Evolutionary conservation across 2,329 filamentous ascomycete genomes (phyloP), one percentile per base, ranked within the genome.

Genomic region (Aspergillus niger): DNA sequence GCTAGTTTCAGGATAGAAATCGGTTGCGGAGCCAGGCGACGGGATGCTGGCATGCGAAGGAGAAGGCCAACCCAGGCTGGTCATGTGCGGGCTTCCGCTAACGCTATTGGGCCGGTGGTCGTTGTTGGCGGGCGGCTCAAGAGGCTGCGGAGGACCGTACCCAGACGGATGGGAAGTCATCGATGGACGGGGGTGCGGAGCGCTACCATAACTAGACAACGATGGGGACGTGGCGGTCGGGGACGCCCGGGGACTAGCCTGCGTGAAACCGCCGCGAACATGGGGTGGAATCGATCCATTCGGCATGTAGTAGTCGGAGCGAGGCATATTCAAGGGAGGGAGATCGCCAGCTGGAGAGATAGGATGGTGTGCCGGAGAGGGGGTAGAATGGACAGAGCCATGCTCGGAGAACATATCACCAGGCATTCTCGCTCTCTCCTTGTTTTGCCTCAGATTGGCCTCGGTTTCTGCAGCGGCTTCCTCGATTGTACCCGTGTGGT

Each of bases 401-500:
- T 77, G 74, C 22, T 80, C 80, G 6, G 80, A 80, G 59, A 78
- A 80, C 57, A 75, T 72, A 51, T 78, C 78, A 51, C 72, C 74
- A 52, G 74, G 76, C 52, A 68, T 63, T 59, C 70, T 63, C 57
- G 71, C 61, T 65, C 75, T 63, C 66, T 79, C 74, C 63, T 78
- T 78, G 53, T 78, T 76, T 67, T 79, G 75, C 57, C 92, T 91
- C 66, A 97, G 82, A 55, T 91, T 93, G 44, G 92, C 92, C 36
- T 91, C 92, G 0, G 92, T 97, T 4, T 92, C 91, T 3, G 88
- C 91, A 2, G 92, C 92, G 8, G 94, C 92, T 76, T 98, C 94
- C 75, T 97, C 94, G 15, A 97, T 91, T 0, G 93, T 97, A 44
- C 94, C 95, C 20, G 91, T 96, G 76, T 98, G 95, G 70, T 96